Percentiles rank a stretch among this genome's conserved stretches.
Evolutionary conservation across 352 stramenopile genomes (phyloP).

Genomic region (Albugo candida): DNA sequence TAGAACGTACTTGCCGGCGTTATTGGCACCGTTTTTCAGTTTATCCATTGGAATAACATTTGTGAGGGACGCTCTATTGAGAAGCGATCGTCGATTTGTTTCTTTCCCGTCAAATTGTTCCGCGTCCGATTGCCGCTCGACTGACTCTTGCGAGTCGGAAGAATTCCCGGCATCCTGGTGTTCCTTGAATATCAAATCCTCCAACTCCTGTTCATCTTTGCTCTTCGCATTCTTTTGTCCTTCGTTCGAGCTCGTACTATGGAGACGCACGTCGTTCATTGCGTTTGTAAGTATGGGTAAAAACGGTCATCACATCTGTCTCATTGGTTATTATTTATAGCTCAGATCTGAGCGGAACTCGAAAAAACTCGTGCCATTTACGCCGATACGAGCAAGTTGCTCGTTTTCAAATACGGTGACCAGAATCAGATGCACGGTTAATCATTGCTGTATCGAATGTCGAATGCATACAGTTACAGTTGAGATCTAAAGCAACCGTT

Average conservation of each 20-base stretch:
- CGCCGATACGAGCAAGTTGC: no score
- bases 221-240: background rate
- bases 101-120: constrained; percentile 27
- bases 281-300: no score
- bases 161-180: constrained; percentile 16
- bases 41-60: constrained; percentile 76
- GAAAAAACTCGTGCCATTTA: no score
- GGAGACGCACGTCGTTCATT: no score
- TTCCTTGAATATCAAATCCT: constrained; percentile 73
- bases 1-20: constrained; percentile 37
- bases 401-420: no score
- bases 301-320: no score
- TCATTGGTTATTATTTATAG: no score
- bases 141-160: background rate
- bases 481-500: no score
- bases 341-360: no score
- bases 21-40: constrained; percentile 74
- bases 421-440: no score
- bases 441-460: no score
- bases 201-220: constrained; percentile 45
- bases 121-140: constrained; percentile 17
- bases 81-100: constrained; percentile 6
- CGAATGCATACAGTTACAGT: no score
- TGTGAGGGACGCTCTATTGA: constrained; percentile 32
- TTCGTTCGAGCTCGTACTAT: background rate